phyloP scores from a whole-genome alignment of 768 basidiomycete genomes.

The Hortiboletus campestris region DNA sequence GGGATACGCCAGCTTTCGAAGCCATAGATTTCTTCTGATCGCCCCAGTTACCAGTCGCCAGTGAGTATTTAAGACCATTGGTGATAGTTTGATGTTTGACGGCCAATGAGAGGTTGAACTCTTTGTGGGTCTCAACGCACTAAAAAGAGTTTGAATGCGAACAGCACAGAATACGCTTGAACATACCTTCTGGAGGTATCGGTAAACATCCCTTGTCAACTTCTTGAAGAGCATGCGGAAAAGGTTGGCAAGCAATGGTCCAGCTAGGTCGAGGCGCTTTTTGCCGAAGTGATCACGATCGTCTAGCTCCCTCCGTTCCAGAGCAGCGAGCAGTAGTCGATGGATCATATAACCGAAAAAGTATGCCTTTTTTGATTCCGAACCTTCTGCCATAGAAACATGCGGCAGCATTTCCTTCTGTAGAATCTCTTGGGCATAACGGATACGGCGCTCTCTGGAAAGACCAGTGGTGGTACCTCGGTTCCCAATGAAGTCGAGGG shows the following conservation, averaged over 20 bases:
- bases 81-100: slow-evolving; percentile 98
- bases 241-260: slow-evolving; percentile 91
- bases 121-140: slow-evolving; percentile 96
- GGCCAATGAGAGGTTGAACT: slow-evolving; percentile 87
- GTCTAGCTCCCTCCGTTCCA: slow-evolving; percentile 93
- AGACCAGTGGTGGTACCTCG: slow-evolving; percentile 94
- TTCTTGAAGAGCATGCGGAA: slow-evolving; percentile 98
- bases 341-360: slow-evolving; percentile 99
- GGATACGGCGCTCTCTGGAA: slow-evolving; percentile 87
- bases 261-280: slow-evolving; percentile 94
- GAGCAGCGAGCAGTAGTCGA: slow-evolving; percentile 85
- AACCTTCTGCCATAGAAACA: slow-evolving; percentile 92
- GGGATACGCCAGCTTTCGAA: slow-evolving; percentile 96
- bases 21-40: slow-evolving; percentile 99
- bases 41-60: slow-evolving; percentile 99
- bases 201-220: slow-evolving; percentile 94
- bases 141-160: slow-evolving; percentile 32
- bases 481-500: slow-evolving; percentile 97
- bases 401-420: slow-evolving; percentile 99
- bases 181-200: slow-evolving; percentile 91
- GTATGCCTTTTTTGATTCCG: slow-evolving; percentile 97
- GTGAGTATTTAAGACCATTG: slow-evolving; percentile 95
- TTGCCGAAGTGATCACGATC: slow-evolving; percentile 99
- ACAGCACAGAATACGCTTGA: neutral
- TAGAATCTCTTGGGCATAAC: slow-evolving; percentile 95